Evolutionary conservation across 2,329 filamentous ascomycete genomes (phyloP).

Genomic region (Pseudopithomyces maydicus): DNA sequence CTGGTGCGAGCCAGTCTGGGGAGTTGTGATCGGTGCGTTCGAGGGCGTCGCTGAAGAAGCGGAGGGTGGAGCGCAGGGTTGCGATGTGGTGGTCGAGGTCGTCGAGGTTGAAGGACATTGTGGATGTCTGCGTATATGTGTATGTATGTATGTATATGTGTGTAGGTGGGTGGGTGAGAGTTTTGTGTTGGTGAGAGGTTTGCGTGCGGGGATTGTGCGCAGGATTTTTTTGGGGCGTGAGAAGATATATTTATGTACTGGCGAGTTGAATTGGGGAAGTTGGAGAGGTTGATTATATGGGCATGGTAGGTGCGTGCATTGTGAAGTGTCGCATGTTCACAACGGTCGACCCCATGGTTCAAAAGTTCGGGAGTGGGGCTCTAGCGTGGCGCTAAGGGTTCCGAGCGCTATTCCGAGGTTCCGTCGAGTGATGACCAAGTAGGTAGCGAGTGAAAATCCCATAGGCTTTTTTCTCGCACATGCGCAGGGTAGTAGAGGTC

Average conservation of each 20-base stretch:
- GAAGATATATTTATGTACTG: too few species aligned
- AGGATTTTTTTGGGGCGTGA: too few species aligned
- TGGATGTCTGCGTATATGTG: not conserved
- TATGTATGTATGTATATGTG: not conserved
- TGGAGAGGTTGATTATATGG: not conserved
- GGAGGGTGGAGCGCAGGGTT: constrained; percentile 34
- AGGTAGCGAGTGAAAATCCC: too few species aligned
- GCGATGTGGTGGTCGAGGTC: constrained; percentile 40
- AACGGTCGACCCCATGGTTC: not conserved
- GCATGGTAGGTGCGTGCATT: not conserved
- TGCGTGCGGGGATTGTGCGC: too few species aligned
- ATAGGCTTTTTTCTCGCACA: too few species aligned
- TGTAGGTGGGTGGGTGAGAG: too few species aligned
- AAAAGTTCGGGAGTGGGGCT: not conserved
- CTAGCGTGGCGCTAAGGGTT: not conserved
- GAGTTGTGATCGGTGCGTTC: constrained; percentile 41
- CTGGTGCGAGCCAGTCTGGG: constrained; percentile 43
- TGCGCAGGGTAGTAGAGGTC: too few species aligned
- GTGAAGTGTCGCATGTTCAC: not conserved
- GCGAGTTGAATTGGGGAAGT: too few species aligned
- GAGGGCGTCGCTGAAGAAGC: constrained; percentile 36
- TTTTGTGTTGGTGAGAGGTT: too few species aligned
- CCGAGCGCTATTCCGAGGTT: not conserved
- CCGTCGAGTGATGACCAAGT: too few species aligned
- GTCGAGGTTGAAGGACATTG: constrained; percentile 18